Evolutionary conservation across 2,329 filamentous ascomycete species (phyloP), one percentile per base, ranked within the genome.

Genomic region (Exserohilum rostratum): DNA sequence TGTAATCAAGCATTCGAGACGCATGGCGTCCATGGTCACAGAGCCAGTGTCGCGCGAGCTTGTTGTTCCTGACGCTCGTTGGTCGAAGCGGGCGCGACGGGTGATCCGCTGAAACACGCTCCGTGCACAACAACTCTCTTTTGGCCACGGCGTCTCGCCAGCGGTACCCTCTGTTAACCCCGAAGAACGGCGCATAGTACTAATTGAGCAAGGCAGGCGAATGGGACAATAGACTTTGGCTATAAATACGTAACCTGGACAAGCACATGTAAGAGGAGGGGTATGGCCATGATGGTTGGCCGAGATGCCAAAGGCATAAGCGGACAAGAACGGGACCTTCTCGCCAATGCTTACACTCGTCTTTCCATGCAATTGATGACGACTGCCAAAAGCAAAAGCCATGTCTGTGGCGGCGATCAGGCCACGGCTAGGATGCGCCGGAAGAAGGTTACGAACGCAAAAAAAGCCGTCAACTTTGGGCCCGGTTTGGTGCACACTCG

Each of bases 91-190:
- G 52, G 52, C 31, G 31, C 29, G 12, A 51, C 49, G 57, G 62
- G 61, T 52, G 55, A 64, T 55, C 55, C 37, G 40, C 51, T 66
- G 64, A 67, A 61, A 67, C 64, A 57, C 42, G 54, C 44, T 53
- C 42, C 39, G 49, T n/a, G n/a, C n/a, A n/a, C n/a, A n/a, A n/a
- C 49, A 50, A 50, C 31, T 34, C 38, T 60, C 57, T 57, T 59
- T 46, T 15, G 38, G 38, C 49, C 46, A 54, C 56, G 60, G 58
- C 56, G 44, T 46, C 42, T 58, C 60, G 51, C 45, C 35, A 54
- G 22, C n/a, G 40, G 49, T 25, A 7, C 22, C 22, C 37, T 52
- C 55, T 58, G 49, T 13, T n/a, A 44, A 50, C 50, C 22, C 42
- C 40, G 46, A 18, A 48, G 46, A 53, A 25, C 44, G 46, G 53